Base-by-base conservation (phyloP, 116 monocot species). In the Cymodocea nodosa region DNA sequence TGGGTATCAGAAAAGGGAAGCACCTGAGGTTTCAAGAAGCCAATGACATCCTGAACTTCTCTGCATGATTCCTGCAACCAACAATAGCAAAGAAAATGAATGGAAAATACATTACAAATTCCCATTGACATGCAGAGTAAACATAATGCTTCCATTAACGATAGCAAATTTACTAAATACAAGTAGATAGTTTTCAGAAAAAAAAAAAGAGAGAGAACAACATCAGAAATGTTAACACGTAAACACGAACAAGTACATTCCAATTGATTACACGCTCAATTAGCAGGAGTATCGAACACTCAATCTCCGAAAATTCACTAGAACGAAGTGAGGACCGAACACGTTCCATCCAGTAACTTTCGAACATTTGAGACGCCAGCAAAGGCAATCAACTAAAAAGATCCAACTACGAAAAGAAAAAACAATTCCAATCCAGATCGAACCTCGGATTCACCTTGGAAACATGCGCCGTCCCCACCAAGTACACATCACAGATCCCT, bases 11-110 rank as follows among this genome's bases (percentile, higher is more conserved):
- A 70, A 62, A 50, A 63, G 71, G 48, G 63, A 82, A 85, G 81
- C 74, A 97, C 97, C 97, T 97, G 80, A 16, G 97, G 97, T 83
- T 97, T 97, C 83, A 97, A 74, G 78, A 64, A 82, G 15, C 62
- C 73, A 78, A 97, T 88, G 71, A 97, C 71, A 0, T 80, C 80
- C 72, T 82, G 77, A 56, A 97, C 97, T 80, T 91, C 85, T 68
- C 63, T 76, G 74, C 91, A 91, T 0, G 91, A 91, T 50, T 97
- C 97, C 97, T 97, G 72, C 68, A 83, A 71, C 37, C 4, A 73
- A 39, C 54, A 68, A 40, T 17, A 56, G 5, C 10, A 74, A 37
- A 53, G 30, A 19, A 23, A 14, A n/a, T 3, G 53, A 8, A 6
- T 44, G n/a, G 18, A n/a, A 54, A 4, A 16, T n/a, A 54, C 16